These are phyloP conservation scores for Lumnitzera racemosa DNA, from an alignment of 345 rosid species.

Conservation along the genomic window DNA sequence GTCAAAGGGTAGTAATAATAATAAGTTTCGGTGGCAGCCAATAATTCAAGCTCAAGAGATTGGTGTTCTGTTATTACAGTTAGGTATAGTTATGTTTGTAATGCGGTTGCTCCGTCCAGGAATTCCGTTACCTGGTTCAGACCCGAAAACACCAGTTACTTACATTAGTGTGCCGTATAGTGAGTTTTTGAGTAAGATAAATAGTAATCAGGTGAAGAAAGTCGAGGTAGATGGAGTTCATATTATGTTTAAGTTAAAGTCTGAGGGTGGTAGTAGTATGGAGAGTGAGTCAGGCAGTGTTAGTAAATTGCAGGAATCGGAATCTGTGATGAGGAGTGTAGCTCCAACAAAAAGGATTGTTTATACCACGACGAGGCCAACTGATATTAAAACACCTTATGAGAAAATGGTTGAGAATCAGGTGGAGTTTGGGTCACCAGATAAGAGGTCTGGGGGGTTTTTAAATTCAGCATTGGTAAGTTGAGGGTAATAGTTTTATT, in stretches of 20 bases:
- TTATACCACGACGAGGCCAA: constrained; percentile 72
- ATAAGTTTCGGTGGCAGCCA: constrained; percentile 72
- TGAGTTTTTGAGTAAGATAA: constrained; percentile 72
- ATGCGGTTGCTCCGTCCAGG: constrained; percentile 85
- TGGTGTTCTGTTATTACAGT: constrained; percentile 63
- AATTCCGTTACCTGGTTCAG: constrained; percentile 77
- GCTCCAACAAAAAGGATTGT: constrained; percentile 59
- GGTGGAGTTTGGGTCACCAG: constrained; percentile 89
- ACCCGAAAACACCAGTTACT: constrained; percentile 59
- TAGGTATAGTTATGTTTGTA: constrained; percentile 73
- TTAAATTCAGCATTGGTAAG: constrained; percentile 54
- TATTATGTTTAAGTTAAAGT: constrained; percentile 71
- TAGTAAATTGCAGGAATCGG: constrained; percentile 53
- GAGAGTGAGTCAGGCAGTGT: constrained; percentile 31
- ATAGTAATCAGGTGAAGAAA: constrained; percentile 57
- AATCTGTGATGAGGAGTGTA: constrained; percentile 42
- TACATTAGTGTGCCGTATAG: constrained; percentile 77
- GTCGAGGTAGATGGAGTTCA: constrained; percentile 90
- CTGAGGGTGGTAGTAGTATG: constrained; percentile 25
- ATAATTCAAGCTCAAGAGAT: constrained; percentile 73
- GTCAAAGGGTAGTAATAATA: constrained; percentile 38
- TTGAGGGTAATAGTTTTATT: background rate
- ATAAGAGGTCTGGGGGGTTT: constrained; percentile 73
- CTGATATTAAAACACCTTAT: constrained; percentile 79
- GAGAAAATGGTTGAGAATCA: constrained; percentile 91